phyloP scores from a whole-genome alignment of 768 basidiomycete genomes.

The Boletellus emodensis region DNA sequence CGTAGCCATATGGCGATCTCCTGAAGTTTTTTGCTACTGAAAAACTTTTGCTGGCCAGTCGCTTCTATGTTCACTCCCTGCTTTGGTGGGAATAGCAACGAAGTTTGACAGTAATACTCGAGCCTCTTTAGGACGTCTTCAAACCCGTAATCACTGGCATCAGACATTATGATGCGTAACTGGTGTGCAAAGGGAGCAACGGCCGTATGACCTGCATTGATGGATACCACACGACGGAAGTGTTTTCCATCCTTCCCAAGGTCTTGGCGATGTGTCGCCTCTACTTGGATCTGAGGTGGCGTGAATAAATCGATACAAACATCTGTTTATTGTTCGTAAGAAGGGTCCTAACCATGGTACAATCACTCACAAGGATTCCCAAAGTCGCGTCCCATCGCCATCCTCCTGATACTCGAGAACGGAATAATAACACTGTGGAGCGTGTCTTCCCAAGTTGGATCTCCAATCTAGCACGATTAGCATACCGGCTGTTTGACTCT shows the following conservation, averaged over 20 bases:
- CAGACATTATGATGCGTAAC: constrained; percentile 57
- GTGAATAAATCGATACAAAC: constrained; percentile 64
- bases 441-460: constrained; percentile 46
- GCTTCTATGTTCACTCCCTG: constrained; percentile 46
- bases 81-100: constrained; percentile 40
- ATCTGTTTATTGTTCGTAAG: constrained; percentile 36
- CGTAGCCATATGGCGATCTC: constrained; percentile 42
- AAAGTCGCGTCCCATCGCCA: constrained; percentile 57
- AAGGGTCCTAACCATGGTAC: constrained; percentile 1
- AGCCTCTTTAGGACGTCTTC: constrained; percentile 46
- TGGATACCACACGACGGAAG: constrained; percentile 53
- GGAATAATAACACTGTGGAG: constrained; percentile 51
- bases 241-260: constrained; percentile 36
- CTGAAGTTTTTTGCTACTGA: constrained; percentile 43
- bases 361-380: constrained; percentile 56
- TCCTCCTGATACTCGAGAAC: constrained; percentile 55
- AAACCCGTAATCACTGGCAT: constrained; percentile 37
- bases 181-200: constrained; percentile 73
- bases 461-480: constrained; percentile 48
- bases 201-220: constrained; percentile 54
- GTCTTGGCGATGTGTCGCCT: constrained; percentile 51
- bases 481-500: not conserved
- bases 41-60: constrained; percentile 43
- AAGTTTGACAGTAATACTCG: constrained; percentile 46
- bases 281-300: constrained; percentile 60